phyloP scores from a whole-genome alignment of 1,284 basidiomycete genomes.

The Mycosarcoma mackinlayi region DNA sequence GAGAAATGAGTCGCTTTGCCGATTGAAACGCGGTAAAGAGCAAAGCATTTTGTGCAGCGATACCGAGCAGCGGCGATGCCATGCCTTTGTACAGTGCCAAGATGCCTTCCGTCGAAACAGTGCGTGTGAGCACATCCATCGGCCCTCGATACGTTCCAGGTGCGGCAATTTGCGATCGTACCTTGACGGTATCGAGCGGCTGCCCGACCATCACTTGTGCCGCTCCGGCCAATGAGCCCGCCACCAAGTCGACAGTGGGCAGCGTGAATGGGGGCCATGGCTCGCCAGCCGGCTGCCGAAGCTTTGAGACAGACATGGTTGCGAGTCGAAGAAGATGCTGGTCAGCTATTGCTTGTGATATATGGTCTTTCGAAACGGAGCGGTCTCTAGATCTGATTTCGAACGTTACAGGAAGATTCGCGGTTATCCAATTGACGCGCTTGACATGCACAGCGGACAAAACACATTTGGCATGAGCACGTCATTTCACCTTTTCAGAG shows the following conservation, averaged over 20 bases:
- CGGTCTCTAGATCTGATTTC: too few relatives aligned
- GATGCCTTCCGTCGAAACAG: slow-evolving; percentile 39
- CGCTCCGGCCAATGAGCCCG: slow-evolving; percentile 51
- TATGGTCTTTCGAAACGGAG: too few relatives aligned
- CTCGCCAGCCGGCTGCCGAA: neutral
- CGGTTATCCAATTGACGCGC: slow-evolving; percentile 11
- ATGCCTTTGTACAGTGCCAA: slow-evolving; percentile 72
- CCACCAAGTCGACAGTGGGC: slow-evolving; percentile 49
- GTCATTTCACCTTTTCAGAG: slow-evolving; percentile 5
- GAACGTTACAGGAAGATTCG: neutral
- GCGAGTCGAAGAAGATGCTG: neutral
- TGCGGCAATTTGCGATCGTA: slow-evolving; percentile 49
- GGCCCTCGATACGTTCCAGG: slow-evolving; percentile 47
- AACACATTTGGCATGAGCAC: slow-evolving; percentile 3
- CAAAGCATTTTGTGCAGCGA: slow-evolving; percentile 94
- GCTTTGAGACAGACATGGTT: neutral
- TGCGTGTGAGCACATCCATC: slow-evolving; percentile 47
- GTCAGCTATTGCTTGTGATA: neutral
- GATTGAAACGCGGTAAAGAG: slow-evolving; percentile 89
- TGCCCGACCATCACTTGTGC: slow-evolving; percentile 60
- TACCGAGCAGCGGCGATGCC: slow-evolving; percentile 90
- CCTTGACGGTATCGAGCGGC: slow-evolving; percentile 57
- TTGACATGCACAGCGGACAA: too few relatives aligned
- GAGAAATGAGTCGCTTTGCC: slow-evolving; percentile 84
- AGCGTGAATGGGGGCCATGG: slow-evolving; percentile 54